Evolutionary conservation across 2,329 filamentous ascomycete species (phyloP).

Genomic region (Xylaria polymorpha): DNA sequence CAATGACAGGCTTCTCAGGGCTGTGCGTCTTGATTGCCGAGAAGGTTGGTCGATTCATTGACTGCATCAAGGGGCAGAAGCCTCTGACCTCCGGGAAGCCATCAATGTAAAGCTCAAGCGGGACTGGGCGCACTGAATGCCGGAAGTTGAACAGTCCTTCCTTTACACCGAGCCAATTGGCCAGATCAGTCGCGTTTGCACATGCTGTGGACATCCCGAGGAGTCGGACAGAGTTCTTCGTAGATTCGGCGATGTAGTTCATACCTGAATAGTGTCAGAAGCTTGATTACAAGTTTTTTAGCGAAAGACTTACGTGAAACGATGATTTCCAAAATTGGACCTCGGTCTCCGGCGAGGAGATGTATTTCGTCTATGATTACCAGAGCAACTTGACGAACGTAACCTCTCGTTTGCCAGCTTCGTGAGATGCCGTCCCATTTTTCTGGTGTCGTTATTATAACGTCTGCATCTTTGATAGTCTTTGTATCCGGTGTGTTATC

Average conservation of each 20-base stretch:
- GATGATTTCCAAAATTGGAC: constrained; percentile 98
- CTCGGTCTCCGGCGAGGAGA: constrained; percentile 93
- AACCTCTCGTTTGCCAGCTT: constrained; percentile 97
- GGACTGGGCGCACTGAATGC: constrained; percentile 95
- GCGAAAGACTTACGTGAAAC: constrained; percentile 67
- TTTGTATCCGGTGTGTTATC: constrained; percentile 98
- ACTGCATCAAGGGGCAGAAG: constrained; percentile 98
- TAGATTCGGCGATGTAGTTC: constrained; percentile 98
- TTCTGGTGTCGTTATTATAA: constrained; percentile 99
- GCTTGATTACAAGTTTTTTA: neutral
- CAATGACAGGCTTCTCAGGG: constrained; percentile 95
- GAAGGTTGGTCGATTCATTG: constrained; percentile 98
- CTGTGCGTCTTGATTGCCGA: constrained; percentile 96
- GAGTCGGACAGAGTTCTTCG: constrained; percentile 86
- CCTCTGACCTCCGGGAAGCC: constrained; percentile 95
- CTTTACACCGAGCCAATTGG: constrained; percentile 96
- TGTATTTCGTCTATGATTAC: constrained; percentile 99
- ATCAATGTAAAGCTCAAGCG: constrained; percentile 95
- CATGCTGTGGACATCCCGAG: constrained; percentile 99
- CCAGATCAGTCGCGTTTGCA: constrained; percentile 93
- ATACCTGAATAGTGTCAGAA: constrained; percentile 67
- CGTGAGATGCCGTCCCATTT: constrained; percentile 99
- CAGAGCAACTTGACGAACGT: constrained; percentile 92
- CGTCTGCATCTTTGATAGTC: constrained; percentile 94
- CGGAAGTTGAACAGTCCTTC: constrained; percentile 96